Base-by-base conservation (phyloP, 129 eudicot species). In the Helianthus tuberosus region DNA sequence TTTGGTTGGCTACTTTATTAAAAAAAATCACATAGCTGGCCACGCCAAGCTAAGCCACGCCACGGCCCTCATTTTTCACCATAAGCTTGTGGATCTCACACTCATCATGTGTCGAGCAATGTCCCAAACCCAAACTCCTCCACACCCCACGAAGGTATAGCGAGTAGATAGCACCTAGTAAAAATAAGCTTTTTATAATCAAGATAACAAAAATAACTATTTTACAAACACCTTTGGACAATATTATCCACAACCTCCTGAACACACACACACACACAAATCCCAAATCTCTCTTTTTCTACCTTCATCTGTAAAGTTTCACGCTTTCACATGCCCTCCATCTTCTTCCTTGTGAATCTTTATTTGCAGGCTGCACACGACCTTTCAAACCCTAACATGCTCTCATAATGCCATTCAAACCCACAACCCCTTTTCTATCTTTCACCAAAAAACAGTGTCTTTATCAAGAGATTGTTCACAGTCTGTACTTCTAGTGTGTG, bases 201-300 rank as follows among this genome's bases (percentile, higher is more conserved):
- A 20, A 20, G 23, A 20, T 20, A 20, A 20, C 23, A 20, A 57
- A 20, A 9, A 57, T 3, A 35, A 11, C 27, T 53, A 54, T 29
- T 8, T 20, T n/a, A 49, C 25, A 32, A 32, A 39, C 72, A 53
- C 35, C 46, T 58, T 10, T 16, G 59, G 64, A 59, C 61, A 69
- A 16, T 13, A 29, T 14, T 49, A 16, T 20, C 58, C 35, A 54
- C 72, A 49, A 65, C 72, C 48, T 55, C 41, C 27, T 46, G 43
- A 76, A 62, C 71, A 46, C 64, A 27, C n/a, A 36, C 71, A 49
- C 44, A 58, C 62, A 50, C 80, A 73, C 81, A 77, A 81, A 77
- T 64, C 85, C 83, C 85, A 72, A 81, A 68, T 69, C 71, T 47
- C 69, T 77, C 80, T 79, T 83, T 76, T 76, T 74, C 85, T 72